Conservation (phyloP, 2,329 filamentous ascomycete genomes). For the Ascomycota sp. region DNA sequence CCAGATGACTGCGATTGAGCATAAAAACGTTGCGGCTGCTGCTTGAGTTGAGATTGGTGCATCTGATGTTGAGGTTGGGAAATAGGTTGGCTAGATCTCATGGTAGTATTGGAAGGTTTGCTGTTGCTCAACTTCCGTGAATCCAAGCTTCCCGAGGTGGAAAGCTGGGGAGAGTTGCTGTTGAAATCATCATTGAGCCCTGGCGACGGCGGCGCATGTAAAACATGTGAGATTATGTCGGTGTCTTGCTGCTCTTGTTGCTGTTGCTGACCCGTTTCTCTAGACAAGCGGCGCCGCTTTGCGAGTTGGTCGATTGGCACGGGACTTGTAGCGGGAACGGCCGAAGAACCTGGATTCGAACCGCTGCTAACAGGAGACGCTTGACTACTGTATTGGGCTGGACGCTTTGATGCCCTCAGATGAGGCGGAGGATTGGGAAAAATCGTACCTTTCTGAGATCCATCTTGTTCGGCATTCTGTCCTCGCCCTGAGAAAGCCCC, state of each 20-base stretch:
- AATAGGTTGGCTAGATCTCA: slow-evolving; percentile 1
- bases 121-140: slow-evolving; percentile 3
- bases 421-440: background rate
- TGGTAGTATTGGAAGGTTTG: slow-evolving; percentile 1
- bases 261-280: slow-evolving; percentile 3
- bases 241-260: background rate
- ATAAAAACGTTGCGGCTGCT: slow-evolving; percentile 3
- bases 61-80: slow-evolving; percentile 2
- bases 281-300: slow-evolving; percentile 10
- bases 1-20: slow-evolving; percentile 1
- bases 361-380: background rate
- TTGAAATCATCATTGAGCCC: slow-evolving; percentile 2
- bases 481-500: background rate
- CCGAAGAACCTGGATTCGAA: background rate
- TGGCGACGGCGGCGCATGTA: slow-evolving; percentile 3
- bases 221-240: slow-evolving; percentile 2
- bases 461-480: background rate
- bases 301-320: slow-evolving; percentile 2
- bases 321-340: slow-evolving; percentile 1
- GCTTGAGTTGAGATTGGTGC: slow-evolving; percentile 4
- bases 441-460: background rate
- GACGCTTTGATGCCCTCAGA: background rate
- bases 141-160: slow-evolving; percentile 4
- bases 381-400: slow-evolving; percentile 1
- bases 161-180: slow-evolving; percentile 2